Base-by-base conservation (phyloP, 495 filamentous ascomycete species). In the Pseudevernia furfuracea region DNA sequence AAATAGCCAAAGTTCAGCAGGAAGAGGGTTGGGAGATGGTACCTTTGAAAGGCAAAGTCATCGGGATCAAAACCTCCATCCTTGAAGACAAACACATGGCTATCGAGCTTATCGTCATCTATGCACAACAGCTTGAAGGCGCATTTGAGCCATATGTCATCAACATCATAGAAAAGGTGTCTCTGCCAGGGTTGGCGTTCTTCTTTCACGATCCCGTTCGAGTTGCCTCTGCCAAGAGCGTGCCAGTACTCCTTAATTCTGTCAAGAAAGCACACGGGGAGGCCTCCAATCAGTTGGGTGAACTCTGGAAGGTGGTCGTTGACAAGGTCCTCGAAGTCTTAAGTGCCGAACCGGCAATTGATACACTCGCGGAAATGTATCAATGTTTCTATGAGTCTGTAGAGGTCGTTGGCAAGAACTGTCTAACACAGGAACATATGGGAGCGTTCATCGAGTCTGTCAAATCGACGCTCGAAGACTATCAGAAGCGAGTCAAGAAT, bases 331-430 rank as follows among this genome's bases (percentile, higher is more conserved):
- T 97, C 37, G 95, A 97, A 73, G 92, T 97, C 4, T 82, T 99
- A n/a, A 90, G 84, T 64, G 90, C 90, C 0, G 95, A 99, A 76
- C 93, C 95, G 11, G 91, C 92, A 0, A 89, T 99, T 55, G 95
- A 99, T 68, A 96, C 93, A 0, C 84, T 99, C 25, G 93, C 95
- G 15, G 95, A 97, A 77, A 96, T 99, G 90, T 99, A 97, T 74
- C 93, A 97, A 75, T 97, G 94, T 81, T 97, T 97, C 80, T 99
- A 99, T 74, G 95, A 99, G 75, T 96, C 90, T 10, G 89, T 99
- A 23, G 94, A 97, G 76, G 90, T 96, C 10, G 84, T 96, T 65
- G 93, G 92, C 63, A 87, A 88, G 75, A 83, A 88, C 68, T 92
- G 87, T 71, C 82, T 99, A 19, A 89, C 79, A 32, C 78, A 79